Percentiles rank a stretch among this genome's conserved stretches.
Evolutionary conservation across 768 basidiomycete species (phyloP).

Genomic region (Podaxis pistillaris): DNA sequence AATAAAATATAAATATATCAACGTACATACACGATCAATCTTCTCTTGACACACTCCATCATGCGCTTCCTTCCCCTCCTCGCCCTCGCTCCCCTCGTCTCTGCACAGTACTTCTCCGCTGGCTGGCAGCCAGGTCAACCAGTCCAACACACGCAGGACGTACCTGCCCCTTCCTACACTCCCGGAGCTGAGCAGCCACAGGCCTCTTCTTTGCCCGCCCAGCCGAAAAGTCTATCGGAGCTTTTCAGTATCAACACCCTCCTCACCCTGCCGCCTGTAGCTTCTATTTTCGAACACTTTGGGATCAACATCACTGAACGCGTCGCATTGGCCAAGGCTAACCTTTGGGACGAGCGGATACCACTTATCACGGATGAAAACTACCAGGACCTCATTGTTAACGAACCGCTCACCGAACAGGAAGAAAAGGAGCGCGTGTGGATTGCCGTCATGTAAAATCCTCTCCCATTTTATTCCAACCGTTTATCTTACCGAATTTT

Average conservation of each 20-base stretch:
- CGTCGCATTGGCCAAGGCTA: conserved; percentile 33
- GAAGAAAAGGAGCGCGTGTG: conserved; percentile 71
- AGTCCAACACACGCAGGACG: conserved; percentile 27
- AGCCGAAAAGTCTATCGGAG: conserved; percentile 25
- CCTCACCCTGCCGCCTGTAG: conserved; percentile 54
- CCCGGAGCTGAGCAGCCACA: conserved; percentile 17
- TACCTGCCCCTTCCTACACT: conserved; percentile 21
- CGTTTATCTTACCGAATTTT: conserved; percentile 7
- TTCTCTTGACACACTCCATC: conserved; percentile 51
- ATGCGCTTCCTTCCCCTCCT: conserved; percentile 31
- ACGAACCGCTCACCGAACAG: conserved; percentile 62
- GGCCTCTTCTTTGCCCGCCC: conserved; percentile 23
- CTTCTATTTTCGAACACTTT: conserved; percentile 48
- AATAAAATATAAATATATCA: conserved; percentile 12
- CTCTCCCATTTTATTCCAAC: background rate
- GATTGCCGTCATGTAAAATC: conserved; percentile 73
- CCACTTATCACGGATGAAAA: conserved; percentile 83
- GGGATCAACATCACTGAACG: conserved; percentile 75
- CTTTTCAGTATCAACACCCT: conserved; percentile 39
- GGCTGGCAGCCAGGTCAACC: conserved; percentile 83
- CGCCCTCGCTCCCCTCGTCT: conserved; percentile 35
- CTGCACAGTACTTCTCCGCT: conserved; percentile 74
- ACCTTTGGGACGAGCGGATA: conserved; percentile 69
- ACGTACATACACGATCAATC: conserved; percentile 19
- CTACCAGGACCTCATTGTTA: conserved; percentile 66